These are phyloP conservation scores for Butyriboletus appendiculatus DNA, from an alignment of 1,284 basidiomycete species.

Conservation along the genomic window DNA sequence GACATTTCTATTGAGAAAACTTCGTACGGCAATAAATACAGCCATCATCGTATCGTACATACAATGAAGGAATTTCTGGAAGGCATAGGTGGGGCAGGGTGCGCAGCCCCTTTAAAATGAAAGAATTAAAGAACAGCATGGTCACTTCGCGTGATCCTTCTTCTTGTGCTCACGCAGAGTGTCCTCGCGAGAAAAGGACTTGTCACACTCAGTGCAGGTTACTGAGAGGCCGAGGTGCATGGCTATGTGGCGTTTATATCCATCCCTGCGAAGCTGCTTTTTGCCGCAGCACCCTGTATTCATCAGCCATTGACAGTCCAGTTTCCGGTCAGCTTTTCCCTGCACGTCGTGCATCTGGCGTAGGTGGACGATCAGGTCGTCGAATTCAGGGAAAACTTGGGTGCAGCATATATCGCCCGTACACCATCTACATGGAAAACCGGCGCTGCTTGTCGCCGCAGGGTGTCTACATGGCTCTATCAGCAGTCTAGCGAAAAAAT, in stretches of 20 bases:
- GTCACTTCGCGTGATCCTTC: slow-evolving; percentile 1
- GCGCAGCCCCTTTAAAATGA: background rate
- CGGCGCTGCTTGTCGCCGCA: background rate
- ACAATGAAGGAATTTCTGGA: background rate
- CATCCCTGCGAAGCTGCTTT: background rate
- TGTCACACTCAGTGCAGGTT: slow-evolving; percentile 9
- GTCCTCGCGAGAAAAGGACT: slow-evolving; percentile 10
- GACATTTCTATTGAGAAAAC: background rate
- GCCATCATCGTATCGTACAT: background rate
- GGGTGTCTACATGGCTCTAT: slow-evolving; percentile 3
- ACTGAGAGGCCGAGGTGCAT: background rate
- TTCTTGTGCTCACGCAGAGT: slow-evolving; percentile 1
- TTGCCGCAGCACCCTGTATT: background rate
- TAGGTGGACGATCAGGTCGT: slow-evolving; percentile 6
- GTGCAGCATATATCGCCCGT: background rate
- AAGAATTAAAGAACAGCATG: too few species aligned
- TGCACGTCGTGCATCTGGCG: slow-evolving; percentile 1
- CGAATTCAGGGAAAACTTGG: background rate
- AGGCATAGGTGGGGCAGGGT: too few species aligned
- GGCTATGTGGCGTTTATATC: slow-evolving; percentile 3
- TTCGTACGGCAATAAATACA: too few species aligned
- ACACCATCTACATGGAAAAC: slow-evolving; percentile 9
- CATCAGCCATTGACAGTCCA: slow-evolving; percentile 10
- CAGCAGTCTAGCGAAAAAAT: background rate
- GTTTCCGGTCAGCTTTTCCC: background rate